phyloP scores from a whole-genome alignment of 331 rosid genomes.

The Pyracantha coccinea region DNA sequence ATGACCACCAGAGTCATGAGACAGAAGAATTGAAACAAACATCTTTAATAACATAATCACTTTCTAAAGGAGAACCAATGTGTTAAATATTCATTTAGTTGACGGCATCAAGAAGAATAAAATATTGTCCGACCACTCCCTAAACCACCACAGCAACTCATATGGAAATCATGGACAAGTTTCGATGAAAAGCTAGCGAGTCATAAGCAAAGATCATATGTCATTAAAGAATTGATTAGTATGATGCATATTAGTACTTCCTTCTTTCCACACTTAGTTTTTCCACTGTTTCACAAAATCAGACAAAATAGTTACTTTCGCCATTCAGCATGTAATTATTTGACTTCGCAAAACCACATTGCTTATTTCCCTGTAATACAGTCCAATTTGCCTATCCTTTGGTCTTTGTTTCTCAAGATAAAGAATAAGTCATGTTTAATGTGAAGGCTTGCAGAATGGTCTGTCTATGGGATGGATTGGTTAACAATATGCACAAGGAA shows the following conservation, averaged over 20 bases:
- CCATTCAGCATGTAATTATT: neutral
- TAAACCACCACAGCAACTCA: neutral
- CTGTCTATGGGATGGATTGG: neutral
- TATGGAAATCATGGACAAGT: neutral
- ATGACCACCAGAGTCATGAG: neutral
- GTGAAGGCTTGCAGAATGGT: neutral
- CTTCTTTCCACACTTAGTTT: neutral
- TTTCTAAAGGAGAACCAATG: neutral
- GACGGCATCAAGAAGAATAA: neutral
- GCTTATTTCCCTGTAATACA: neutral
- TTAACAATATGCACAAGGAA: neutral
- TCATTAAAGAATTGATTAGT: neutral
- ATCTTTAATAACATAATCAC: neutral
- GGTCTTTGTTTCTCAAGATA: neutral
- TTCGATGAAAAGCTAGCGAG: neutral
- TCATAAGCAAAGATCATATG: neutral
- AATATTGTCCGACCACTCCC: neutral
- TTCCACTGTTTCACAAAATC: neutral
- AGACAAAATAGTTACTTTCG: neutral
- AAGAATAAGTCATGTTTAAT: neutral
- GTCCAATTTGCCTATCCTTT: neutral
- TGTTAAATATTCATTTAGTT: neutral
- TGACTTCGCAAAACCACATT: neutral
- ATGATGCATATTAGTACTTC: neutral
- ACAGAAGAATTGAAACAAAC: neutral